A percentile compares a stretch with the other conserved stretches of the same genome.
Conservation (phyloP, 192 early-diverging fungal species). For the Chytriomyces confervae region DNA sequence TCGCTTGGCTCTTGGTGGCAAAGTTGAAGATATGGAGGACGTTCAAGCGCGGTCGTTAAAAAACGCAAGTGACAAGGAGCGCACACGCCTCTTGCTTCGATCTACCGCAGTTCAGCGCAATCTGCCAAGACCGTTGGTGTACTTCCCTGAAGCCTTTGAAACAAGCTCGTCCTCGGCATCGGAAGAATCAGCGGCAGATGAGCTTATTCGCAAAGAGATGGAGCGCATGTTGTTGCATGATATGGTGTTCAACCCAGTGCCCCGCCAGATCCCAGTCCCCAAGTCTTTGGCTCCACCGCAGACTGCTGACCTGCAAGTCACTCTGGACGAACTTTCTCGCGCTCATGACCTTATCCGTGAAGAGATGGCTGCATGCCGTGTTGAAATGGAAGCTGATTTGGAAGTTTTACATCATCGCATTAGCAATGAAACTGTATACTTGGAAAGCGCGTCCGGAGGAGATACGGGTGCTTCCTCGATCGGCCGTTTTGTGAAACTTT, state of each 20-base stretch:
- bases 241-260: constrained; percentile 71
- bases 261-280: constrained; percentile 60
- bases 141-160: constrained; percentile 46
- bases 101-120: constrained; percentile 76
- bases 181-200: neutral
- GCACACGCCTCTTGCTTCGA: constrained; percentile 63
- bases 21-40: constrained; percentile 77
- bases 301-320: constrained; percentile 47
- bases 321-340: constrained; percentile 62
- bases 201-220: constrained; percentile 62
- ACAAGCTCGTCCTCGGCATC: neutral
- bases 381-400: constrained; percentile 6
- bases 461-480: neutral
- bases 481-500: constrained; percentile 11
- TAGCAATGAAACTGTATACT: neutral
- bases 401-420: constrained; percentile 2
- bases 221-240: constrained; percentile 73
- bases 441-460: neutral
- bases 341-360: constrained; percentile 63
- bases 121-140: constrained; percentile 74
- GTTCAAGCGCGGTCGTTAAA: constrained; percentile 61
- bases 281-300: constrained; percentile 16
- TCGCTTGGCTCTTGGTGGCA: neutral
- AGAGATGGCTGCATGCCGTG: constrained; percentile 47
- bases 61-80: constrained; percentile 56